A percentile compares a stretch with the other conserved stretches of the same genome.
Conservation (phyloP, 805 yeast species). For the Saccharomycopsis guyanensis region DNA sequence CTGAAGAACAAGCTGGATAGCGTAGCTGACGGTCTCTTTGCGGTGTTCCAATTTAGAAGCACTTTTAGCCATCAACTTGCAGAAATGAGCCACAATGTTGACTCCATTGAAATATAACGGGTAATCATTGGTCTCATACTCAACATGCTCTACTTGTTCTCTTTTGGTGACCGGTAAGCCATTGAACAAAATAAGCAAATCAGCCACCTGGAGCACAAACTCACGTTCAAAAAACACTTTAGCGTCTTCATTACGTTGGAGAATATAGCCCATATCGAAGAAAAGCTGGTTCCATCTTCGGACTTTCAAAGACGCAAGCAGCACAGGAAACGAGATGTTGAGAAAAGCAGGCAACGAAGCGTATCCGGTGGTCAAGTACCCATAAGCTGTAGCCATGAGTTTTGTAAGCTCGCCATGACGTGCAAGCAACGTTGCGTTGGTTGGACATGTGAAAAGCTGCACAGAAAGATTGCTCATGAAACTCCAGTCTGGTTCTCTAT, state of each 20-base stretch:
- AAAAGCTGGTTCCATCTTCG: slow-evolving; percentile 73
- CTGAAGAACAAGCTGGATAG: slow-evolving; percentile 10
- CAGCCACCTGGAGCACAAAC: slow-evolving; percentile 53
- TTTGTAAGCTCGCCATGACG: slow-evolving; percentile 57
- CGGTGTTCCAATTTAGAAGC: slow-evolving; percentile 26
- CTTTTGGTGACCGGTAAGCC: slow-evolving; percentile 70
- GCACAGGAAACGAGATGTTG: slow-evolving; percentile 17
- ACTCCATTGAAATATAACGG: slow-evolving; percentile 31
- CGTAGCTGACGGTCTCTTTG: background rate
- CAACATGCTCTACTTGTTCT: slow-evolving; percentile 76
- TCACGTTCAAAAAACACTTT: slow-evolving; percentile 36
- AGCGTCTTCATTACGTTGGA: slow-evolving; percentile 59
- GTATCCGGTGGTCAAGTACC: slow-evolving; percentile 49
- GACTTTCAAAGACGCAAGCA: slow-evolving; percentile 48
- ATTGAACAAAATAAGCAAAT: slow-evolving; percentile 61
- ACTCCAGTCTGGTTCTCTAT: slow-evolving; percentile 74
- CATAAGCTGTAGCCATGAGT: slow-evolving; percentile 54
- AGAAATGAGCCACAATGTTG: slow-evolving; percentile 58
- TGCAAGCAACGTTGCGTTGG: slow-evolving; percentile 57
- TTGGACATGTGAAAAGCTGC: slow-evolving; percentile 73
- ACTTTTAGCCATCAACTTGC: slow-evolving; percentile 45
- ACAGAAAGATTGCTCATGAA: slow-evolving; percentile 65
- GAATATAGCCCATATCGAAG: slow-evolving; percentile 68
- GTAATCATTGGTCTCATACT: slow-evolving; percentile 84
- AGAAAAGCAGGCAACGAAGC: slow-evolving; percentile 29